Conservation (phyloP, 176 grass and related monocot genomes). For the Lolium perenne region DNA sequence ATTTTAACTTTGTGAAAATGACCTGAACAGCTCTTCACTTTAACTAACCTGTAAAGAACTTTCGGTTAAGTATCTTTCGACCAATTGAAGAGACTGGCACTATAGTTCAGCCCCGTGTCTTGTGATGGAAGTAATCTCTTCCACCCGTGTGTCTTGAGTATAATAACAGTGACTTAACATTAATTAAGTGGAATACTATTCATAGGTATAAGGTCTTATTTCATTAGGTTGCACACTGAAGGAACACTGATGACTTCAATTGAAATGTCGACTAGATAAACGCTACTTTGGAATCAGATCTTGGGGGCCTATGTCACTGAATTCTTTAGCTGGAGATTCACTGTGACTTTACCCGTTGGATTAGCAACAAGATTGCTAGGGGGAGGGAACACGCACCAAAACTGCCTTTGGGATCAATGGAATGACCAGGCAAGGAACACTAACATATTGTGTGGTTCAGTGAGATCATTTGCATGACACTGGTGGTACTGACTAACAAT, state of each 20-base stretch:
- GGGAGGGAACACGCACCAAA: conserved; percentile 45
- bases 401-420: conserved; percentile 43
- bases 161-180: conserved; percentile 10
- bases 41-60: conserved; percentile 38
- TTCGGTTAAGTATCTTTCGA: conserved; percentile 18
- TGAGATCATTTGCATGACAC: conserved; percentile 41
- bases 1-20: conserved; percentile 36
- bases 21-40: conserved; percentile 27
- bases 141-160: conserved; percentile 9
- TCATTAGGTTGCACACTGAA: conserved; percentile 20
- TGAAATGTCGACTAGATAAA: conserved; percentile 33
- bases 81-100: conserved; percentile 25
- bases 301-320: conserved; percentile 31
- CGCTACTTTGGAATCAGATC: conserved; percentile 54
- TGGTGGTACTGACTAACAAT: conserved; percentile 7
- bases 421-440: conserved; percentile 48
- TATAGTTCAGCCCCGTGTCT: conserved; percentile 35
- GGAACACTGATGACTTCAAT: conserved; percentile 10
- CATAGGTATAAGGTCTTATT: conserved; percentile 17
- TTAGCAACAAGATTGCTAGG: conserved; percentile 44
- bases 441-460: conserved; percentile 26
- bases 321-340: conserved; percentile 56
- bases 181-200: conserved; percentile 30
- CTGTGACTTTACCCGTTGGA: conserved; percentile 51
- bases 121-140: conserved; percentile 40